A percentile compares a stretch with the other conserved stretches of the same genome.
Conservation (phyloP, 495 filamentous ascomycete genomes). For the Hyaloscypha bicolor region DNA sequence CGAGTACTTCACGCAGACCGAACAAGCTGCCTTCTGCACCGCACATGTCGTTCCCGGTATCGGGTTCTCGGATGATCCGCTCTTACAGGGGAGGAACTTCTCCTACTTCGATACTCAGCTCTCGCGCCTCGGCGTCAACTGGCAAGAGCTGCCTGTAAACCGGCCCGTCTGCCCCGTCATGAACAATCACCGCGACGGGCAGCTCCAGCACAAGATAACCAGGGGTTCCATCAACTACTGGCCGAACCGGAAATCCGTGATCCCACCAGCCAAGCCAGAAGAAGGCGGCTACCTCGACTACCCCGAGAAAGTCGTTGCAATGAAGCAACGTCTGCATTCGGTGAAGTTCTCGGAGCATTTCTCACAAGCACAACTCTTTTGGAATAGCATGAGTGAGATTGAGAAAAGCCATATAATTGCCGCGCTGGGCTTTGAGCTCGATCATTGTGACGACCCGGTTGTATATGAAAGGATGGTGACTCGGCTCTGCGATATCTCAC, state of each 20-base stretch:
- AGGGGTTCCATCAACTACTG: slow-evolving; percentile 82
- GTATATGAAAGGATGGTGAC: slow-evolving; percentile 76
- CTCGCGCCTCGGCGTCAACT: slow-evolving; percentile 80
- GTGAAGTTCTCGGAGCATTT: slow-evolving; percentile 83
- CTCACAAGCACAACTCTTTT: slow-evolving; percentile 74
- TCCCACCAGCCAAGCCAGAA: slow-evolving; percentile 58
- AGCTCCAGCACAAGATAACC: slow-evolving; percentile 57
- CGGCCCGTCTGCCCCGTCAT: slow-evolving; percentile 68
- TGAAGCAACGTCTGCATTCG: slow-evolving; percentile 69
- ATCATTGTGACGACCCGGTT: slow-evolving; percentile 84
- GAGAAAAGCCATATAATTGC: slow-evolving; percentile 73
- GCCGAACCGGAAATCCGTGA: slow-evolving; percentile 75
- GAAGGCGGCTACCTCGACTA: slow-evolving; percentile 73
- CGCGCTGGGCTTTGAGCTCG: slow-evolving; percentile 81
- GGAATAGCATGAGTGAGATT: slow-evolving; percentile 71
- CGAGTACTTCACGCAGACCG: slow-evolving; percentile 85
- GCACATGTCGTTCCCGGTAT: slow-evolving; percentile 85
- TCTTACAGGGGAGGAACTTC: slow-evolving; percentile 82
- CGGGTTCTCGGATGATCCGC: slow-evolving; percentile 81
- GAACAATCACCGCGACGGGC: slow-evolving; percentile 79
- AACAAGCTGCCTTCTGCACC: slow-evolving; percentile 86
- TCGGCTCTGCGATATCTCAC: slow-evolving; percentile 72
- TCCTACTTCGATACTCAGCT: slow-evolving; percentile 88
- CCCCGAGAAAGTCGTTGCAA: slow-evolving; percentile 64
- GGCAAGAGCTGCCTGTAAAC: slow-evolving; percentile 70